Percentiles rank a stretch among this genome's conserved stretches.
Conservation (phyloP, 176 grass and related monocot genomes). For the Phoenix dactylifera region DNA sequence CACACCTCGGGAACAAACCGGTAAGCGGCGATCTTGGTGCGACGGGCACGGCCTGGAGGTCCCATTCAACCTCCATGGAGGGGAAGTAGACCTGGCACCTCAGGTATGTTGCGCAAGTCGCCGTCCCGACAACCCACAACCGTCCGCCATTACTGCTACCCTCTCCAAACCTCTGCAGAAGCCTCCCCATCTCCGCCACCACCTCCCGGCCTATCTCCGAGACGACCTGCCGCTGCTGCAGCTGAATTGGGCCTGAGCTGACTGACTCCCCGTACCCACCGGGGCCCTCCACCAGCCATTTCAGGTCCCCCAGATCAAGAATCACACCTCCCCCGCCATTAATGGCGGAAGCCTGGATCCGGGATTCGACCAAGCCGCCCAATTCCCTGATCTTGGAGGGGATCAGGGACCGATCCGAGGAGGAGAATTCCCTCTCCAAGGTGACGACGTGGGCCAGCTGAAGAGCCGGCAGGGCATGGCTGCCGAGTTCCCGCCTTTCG, state of each 20-base stretch:
- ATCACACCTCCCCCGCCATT: conserved; percentile 21
- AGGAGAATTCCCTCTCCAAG: conserved; percentile 21
- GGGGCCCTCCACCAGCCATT: conserved; percentile 62
- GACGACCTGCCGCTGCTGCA: conserved; percentile 27
- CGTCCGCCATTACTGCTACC: conserved; percentile 25
- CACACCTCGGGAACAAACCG: conserved; percentile 17
- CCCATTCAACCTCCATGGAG: conserved; percentile 70
- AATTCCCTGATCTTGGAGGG: conserved; percentile 41
- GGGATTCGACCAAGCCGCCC: conserved; percentile 19
- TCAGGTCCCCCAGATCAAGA: conserved; percentile 68
- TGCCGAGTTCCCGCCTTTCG: conserved; percentile 41
- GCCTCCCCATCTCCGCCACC: conserved; percentile 51
- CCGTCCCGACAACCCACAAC: conserved; percentile 72
- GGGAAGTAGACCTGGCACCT: conserved; percentile 78
- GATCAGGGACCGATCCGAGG: conserved; percentile 26
- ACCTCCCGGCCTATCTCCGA: conserved; percentile 34
- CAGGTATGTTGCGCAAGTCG: conserved; percentile 73
- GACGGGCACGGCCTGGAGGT: conserved; percentile 76
- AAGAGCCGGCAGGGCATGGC: neutral
- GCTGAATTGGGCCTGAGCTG: conserved; percentile 3
- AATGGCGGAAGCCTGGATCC: neutral
- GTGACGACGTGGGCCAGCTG: conserved; percentile 27
- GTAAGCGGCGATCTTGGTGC: conserved; percentile 21
- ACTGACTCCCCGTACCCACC: neutral
- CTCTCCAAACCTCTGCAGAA: conserved; percentile 21